Conservation (phyloP, 768 basidiomycete species). For the Lentinula boryana region DNA sequence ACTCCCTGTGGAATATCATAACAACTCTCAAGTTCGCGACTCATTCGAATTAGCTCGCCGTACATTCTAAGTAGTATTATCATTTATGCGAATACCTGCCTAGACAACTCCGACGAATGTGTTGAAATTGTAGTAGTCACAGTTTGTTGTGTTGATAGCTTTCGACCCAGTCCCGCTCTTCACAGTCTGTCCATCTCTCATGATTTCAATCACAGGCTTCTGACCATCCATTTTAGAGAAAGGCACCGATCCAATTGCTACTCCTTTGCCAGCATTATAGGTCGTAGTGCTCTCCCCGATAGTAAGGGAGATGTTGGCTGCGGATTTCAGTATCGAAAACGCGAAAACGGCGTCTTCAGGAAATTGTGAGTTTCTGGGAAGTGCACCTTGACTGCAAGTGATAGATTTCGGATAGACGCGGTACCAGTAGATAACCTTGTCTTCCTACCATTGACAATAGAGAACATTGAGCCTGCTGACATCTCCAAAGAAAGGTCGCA, state of each 20-base stretch:
- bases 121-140: background rate
- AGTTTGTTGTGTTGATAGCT: background rate
- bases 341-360: conserved; percentile 32
- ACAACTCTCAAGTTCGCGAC: too few species aligned
- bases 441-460: conserved; percentile 18
- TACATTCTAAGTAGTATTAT: too few species aligned
- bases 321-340: conserved; percentile 25
- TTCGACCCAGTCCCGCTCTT: conserved; percentile 1
- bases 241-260: conserved; percentile 15
- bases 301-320: conserved; percentile 25
- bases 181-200: conserved; percentile 12
- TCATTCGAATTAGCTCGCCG: too few species aligned
- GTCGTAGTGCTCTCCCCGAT: conserved; percentile 18
- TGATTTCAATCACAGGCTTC: conserved; percentile 21
- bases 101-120: background rate
- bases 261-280: conserved; percentile 14
- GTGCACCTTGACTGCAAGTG: conserved; percentile 18
- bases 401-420: conserved; percentile 16
- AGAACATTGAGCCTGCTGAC: conserved; percentile 10
- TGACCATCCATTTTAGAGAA: conserved; percentile 17
- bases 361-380: conserved; percentile 21
- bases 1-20: too few species aligned
- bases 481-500: conserved; percentile 9
- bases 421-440: conserved; percentile 20
- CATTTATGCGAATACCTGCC: background rate